Evolutionary conservation across 2,329 filamentous ascomycete species (phyloP).

Genomic region (Simplicillium sp.): DNA sequence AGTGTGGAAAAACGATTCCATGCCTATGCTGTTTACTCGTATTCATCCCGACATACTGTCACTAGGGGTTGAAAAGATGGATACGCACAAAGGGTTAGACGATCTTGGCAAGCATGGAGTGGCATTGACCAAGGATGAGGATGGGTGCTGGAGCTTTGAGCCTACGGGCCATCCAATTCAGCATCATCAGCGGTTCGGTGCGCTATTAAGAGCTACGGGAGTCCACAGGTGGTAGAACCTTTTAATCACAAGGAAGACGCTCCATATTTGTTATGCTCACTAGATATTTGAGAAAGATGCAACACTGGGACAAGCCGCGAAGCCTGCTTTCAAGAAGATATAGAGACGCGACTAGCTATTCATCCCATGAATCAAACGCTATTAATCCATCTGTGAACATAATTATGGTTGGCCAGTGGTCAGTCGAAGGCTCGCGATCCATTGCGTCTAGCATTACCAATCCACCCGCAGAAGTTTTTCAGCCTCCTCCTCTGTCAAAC

Average conservation of each 20-base stretch:
- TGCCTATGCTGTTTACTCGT: constrained; percentile 28
- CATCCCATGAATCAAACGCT: too few relatives aligned
- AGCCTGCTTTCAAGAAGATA: too few relatives aligned
- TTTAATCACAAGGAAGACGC: too few relatives aligned
- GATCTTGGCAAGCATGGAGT: constrained; percentile 22
- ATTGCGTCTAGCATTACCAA: too few relatives aligned
- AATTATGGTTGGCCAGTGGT: too few relatives aligned
- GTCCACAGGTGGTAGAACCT: not conserved
- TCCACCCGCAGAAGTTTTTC: constrained; percentile 1
- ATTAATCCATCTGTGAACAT: too few relatives aligned
- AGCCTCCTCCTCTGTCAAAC: constrained; percentile 2
- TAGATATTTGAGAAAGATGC: too few relatives aligned
- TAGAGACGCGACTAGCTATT: too few relatives aligned
- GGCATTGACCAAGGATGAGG: constrained; percentile 20
- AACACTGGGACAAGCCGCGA: too few relatives aligned
- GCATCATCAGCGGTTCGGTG: not conserved
- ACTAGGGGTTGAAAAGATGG: constrained; percentile 21
- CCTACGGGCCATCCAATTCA: constrained; percentile 4
- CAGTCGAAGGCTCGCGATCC: too few relatives aligned
- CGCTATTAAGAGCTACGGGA: not conserved
- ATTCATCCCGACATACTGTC: constrained; percentile 22
- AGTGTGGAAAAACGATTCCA: constrained; percentile 26
- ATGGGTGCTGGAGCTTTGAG: constrained; percentile 27
- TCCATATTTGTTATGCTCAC: too few relatives aligned
- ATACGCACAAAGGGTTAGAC: constrained; percentile 23